Percentiles rank a stretch among this genome's conserved stretches.
Evolutionary conservation across 2,329 filamentous ascomycete species (phyloP).

Genomic region (Metarhizium album): DNA sequence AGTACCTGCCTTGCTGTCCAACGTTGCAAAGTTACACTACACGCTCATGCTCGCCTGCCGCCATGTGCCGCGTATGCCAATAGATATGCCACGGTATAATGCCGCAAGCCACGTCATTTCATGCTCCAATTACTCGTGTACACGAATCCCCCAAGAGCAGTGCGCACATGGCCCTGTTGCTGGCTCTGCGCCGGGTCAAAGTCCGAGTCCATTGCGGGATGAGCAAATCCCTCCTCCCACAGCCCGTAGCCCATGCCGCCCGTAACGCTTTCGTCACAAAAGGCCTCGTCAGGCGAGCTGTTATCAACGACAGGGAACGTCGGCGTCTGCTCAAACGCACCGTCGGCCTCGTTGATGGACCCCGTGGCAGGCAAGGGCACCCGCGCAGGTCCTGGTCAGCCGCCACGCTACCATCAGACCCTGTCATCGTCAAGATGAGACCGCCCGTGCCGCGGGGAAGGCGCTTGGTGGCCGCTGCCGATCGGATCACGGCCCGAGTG

Average conservation of each 20-base stretch:
- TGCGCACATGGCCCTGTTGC: neutral
- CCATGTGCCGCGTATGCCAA: too few species aligned
- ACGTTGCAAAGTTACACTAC: too few species aligned
- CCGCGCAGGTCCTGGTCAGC: neutral
- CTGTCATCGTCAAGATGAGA: constrained; percentile 1
- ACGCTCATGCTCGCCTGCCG: too few species aligned
- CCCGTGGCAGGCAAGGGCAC: constrained; percentile 6
- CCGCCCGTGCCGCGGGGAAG: neutral
- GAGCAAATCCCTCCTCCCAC: constrained; percentile 28
- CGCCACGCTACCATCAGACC: neutral
- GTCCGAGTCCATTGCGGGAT: constrained; percentile 22
- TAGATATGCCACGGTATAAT: too few species aligned
- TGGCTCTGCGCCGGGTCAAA: constrained; percentile 19
- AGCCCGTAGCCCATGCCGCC: constrained; percentile 21
- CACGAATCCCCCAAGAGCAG: constrained; percentile 5
- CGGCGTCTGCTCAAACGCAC: constrained; percentile 1
- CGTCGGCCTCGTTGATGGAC: neutral
- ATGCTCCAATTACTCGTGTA: neutral
- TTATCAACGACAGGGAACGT: constrained; percentile 20
- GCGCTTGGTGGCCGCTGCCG: neutral
- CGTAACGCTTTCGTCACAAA: constrained; percentile 16
- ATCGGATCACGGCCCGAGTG: constrained; percentile 10
- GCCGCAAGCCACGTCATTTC: too few species aligned
- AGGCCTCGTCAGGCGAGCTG: constrained; percentile 16
- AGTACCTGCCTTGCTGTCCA: too few species aligned